Percentiles rank a stretch among this genome's conserved stretches.
Conservation (phyloP, 2,329 filamentous ascomycete genomes). For the Phaeosphaeriaceae sp. region DNA sequence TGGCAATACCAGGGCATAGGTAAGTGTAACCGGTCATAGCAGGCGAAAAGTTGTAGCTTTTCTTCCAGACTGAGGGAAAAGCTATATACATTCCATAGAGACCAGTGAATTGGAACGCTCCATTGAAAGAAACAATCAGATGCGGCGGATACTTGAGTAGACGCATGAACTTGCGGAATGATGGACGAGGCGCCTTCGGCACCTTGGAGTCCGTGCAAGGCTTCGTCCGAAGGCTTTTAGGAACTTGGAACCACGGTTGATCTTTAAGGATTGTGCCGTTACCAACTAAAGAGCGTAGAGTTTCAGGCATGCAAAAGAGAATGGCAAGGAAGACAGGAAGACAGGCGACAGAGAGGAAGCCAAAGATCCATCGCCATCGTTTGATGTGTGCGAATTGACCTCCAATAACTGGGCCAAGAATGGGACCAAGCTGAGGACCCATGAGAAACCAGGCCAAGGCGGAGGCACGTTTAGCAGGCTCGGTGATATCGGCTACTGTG, state of each 20-base stretch:
- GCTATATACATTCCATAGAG: slow-evolving; percentile 36
- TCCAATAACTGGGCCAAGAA: slow-evolving; percentile 53
- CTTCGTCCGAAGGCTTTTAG: slow-evolving; percentile 29
- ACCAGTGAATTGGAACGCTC: slow-evolving; percentile 36
- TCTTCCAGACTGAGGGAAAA: slow-evolving; percentile 29
- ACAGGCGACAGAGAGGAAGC: slow-evolving; percentile 42
- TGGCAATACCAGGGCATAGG: slow-evolving; percentile 42
- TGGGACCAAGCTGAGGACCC: slow-evolving; percentile 54
- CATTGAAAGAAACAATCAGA: slow-evolving; percentile 37
- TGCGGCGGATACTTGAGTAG: slow-evolving; percentile 37
- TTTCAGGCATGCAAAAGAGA: slow-evolving; percentile 54
- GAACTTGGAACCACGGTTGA: slow-evolving; percentile 35
- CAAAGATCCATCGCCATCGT: slow-evolving; percentile 56
- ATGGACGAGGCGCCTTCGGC: slow-evolving; percentile 30
- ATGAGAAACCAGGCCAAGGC: slow-evolving; percentile 53
- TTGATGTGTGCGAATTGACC: slow-evolving; percentile 46
- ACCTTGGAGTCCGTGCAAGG: slow-evolving; percentile 22
- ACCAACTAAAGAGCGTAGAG: slow-evolving; percentile 53
- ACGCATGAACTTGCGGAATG: slow-evolving; percentile 29
- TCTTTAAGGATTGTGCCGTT: slow-evolving; percentile 46
- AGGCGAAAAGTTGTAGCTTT: slow-evolving; percentile 44
- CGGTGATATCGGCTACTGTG: slow-evolving; percentile 52
- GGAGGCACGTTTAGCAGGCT: slow-evolving; percentile 49
- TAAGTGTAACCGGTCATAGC: slow-evolving; percentile 47
- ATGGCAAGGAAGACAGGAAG: slow-evolving; percentile 38